A percentile compares a stretch with the other conserved stretches of the same genome.
Conservation (phyloP, 257 asterid species). For the Ophiorrhiza pumila region DNA sequence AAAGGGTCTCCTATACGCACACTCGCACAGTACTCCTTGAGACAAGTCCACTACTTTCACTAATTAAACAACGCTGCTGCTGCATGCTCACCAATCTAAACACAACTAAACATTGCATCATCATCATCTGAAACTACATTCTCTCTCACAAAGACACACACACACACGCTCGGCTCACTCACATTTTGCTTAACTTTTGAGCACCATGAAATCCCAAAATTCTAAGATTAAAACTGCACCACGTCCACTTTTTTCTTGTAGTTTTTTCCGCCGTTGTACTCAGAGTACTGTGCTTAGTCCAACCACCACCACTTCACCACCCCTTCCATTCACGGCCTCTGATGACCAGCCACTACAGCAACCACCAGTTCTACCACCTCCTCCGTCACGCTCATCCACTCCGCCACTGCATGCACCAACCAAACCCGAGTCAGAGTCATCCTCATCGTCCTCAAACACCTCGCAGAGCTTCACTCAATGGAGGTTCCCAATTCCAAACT, state of each 20-base stretch:
- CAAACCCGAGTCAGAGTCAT: constrained; percentile 45
- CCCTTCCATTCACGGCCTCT: constrained; percentile 34
- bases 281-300: constrained; percentile 72
- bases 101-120: no score
- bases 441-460: constrained; percentile 72
- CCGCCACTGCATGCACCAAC: neutral
- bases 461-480: constrained; percentile 88
- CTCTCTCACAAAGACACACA: no score
- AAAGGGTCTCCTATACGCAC: no score
- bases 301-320: constrained; percentile 71
- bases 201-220: constrained; percentile 60
- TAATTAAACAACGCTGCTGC: no score
- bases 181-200: no score
- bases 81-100: no score
- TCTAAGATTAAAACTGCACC: constrained; percentile 62
- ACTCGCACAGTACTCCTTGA: no score
- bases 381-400: constrained; percentile 10
- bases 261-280: constrained; percentile 74
- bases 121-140: no score
- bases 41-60: no score
- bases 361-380: constrained; percentile 15
- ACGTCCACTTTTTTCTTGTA: constrained; percentile 60
- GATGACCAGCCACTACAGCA: constrained; percentile 20
- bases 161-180: no score
- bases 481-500: constrained; percentile 57